Evolutionary conservation across 1,284 basidiomycete species (phyloP), one percentile per base, ranked within the genome.

Genomic region (Puccinia sorghi): DNA sequence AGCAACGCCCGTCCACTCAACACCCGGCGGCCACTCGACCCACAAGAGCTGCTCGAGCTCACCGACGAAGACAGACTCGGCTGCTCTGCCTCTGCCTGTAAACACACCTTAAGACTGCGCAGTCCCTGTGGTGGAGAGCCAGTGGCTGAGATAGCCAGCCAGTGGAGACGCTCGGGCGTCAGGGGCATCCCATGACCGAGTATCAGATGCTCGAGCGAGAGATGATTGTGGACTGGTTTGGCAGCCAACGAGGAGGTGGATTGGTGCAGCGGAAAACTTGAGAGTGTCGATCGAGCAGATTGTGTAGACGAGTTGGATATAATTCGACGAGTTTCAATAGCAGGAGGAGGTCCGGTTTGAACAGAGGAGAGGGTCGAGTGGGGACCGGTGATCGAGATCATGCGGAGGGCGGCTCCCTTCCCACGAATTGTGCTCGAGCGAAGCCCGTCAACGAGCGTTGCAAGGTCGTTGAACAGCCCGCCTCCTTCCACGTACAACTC

Each of bases 401-500:
- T 50, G 20, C 46, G 54, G 17, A 72, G 56, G 17, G 37, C 37
- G 20, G 54, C 54, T 6, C 54, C 54, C 22, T 72, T 57, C 5
- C 56, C 56, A 37, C 71, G 41, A n/a, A 61, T 72, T 17, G 39
- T 57, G 56, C 54, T 72, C 17, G 56, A 72, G 8, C 71, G 52
- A 37, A 72, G 54, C 37, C 71, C 71, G 22, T 72, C 71, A 11
- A 72, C 20, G 17, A 72, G 54, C 54, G 54, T 61, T 20, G 17
- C 54, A 12, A 72, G 54, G 39, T 72, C 71, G 39, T 59, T 37
- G 20, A 61, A 57, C 39, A 46, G 20, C 2, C 71, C 71, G 43
- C 71, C 71, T 59, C 71, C 71, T 15, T 72, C 54, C 11, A 72
- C 56, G 22, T 57, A 72, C 56, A 72, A n/a, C 56, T 72, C 71